Evolutionary conservation across 2,329 filamentous ascomycete species (phyloP).

Genomic region (Endocalyx cinctus): DNA sequence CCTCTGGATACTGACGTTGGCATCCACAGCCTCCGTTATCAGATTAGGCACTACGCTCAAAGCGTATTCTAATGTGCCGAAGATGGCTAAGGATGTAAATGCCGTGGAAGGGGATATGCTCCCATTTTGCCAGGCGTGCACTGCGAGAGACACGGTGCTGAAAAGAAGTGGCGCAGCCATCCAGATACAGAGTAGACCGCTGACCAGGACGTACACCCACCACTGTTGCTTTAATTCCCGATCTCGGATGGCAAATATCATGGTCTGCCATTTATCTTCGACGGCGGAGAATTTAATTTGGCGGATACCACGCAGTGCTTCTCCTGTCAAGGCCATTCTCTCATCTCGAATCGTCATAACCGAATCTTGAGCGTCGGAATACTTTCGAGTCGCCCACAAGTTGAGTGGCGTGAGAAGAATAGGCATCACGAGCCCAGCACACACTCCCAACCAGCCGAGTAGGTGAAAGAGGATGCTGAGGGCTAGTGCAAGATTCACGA

Average conservation of each 20-base stretch:
- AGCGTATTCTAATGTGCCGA: constrained; percentile 68
- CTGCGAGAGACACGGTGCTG: constrained; percentile 64
- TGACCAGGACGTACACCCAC: constrained; percentile 61
- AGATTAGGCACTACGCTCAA: constrained; percentile 69
- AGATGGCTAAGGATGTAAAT: constrained; percentile 73
- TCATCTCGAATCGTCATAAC: constrained; percentile 73
- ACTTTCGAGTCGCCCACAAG: constrained; percentile 59
- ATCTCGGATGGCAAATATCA: constrained; percentile 60
- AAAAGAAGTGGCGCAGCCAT: constrained; percentile 69
- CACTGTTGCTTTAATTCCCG: constrained; percentile 64
- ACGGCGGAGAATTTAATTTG: constrained; percentile 83
- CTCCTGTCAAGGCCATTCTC: constrained; percentile 71
- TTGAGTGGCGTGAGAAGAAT: constrained; percentile 64
- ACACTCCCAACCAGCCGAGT: constrained; percentile 67
- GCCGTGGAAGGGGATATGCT: constrained; percentile 66
- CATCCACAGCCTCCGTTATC: constrained; percentile 65
- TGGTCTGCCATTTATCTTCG: constrained; percentile 69
- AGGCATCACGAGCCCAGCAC: constrained; percentile 62
- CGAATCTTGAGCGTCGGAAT: constrained; percentile 59
- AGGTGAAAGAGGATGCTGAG: constrained; percentile 63
- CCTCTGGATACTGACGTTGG: constrained; percentile 64
- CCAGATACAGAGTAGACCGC: constrained; percentile 62
- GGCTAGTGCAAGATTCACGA: constrained; percentile 61
- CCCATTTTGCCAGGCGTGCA: constrained; percentile 62
- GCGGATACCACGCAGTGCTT: constrained; percentile 72